Base-by-base conservation (phyloP, 2,329 filamentous ascomycete species). In the Apiospora koreana region DNA sequence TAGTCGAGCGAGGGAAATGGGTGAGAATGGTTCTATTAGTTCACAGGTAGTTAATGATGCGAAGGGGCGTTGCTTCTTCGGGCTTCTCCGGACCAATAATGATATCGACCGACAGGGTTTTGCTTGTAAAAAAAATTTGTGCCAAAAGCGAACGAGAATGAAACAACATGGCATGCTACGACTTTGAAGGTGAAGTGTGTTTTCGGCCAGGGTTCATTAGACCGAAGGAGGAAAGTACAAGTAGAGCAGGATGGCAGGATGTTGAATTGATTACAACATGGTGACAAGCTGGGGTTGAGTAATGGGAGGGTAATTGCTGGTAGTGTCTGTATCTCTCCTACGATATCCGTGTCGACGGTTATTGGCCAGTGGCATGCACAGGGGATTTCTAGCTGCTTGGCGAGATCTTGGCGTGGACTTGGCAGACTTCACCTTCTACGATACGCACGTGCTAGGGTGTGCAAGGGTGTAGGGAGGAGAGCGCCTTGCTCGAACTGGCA, bases 281-380 rank as follows among this genome's bases (percentile, higher is more conserved):
- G 54, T 62, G 54, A 62, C 54, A 62, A 62, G 54, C 54, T 62
- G 54, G 54, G 31, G 28, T 38, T 62, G 35, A 31, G 54, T 62
- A 62, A 62, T 62, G 54, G 31, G 28, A 62, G 31, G 12, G 31
- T 38, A 62, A 62, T 62, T n/a, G 43, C 28, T 16, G 46, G 45
- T 35, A 35, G 16, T 21, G 50, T 21, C 6, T 38, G 31, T 62
- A 62, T 62, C 54, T 38, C 12, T 62, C 3, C 18, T 68, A 14
- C 45, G 70, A 71, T 71, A 71, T 67, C 45, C 48, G 48, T 38
- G 62, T 21, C 23, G 41, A 50, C 28, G 67, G 38, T 41, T 18
- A 71, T 71, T 71, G 70, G 70, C 42, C 23, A 42, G 9, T 25
- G 45, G 1, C 43, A 25, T 38, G n/a, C n/a, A 23, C 14, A 21